Percentiles rank a stretch among this genome's conserved stretches.
Conservation (phyloP, 83 land plant genomes). For the Larix sibirica region DNA sequence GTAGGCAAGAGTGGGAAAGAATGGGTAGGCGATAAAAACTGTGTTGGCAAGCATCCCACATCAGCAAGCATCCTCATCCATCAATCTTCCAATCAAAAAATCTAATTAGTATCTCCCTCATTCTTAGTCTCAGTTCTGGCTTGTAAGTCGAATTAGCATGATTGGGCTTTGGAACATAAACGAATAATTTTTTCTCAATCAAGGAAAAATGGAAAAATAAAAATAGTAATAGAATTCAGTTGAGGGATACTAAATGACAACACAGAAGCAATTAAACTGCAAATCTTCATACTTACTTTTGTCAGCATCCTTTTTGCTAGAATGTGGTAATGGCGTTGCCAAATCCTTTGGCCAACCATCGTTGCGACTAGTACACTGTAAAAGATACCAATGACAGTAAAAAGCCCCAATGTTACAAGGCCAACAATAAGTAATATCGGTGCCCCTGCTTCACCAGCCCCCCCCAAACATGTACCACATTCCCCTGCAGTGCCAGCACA, state of each 20-base stretch:
- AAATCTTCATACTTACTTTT: constrained; percentile 54
- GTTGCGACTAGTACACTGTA: constrained; percentile 96
- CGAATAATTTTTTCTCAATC: not conserved
- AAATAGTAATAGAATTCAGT: constrained; percentile 10
- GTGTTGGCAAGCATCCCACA: too few relatives aligned
- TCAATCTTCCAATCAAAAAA: not conserved
- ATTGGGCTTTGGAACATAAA: too few relatives aligned
- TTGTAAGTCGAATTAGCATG: too few relatives aligned
- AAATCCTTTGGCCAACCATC: constrained; percentile 96
- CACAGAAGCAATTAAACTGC: not conserved
- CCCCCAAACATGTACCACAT: constrained; percentile 88
- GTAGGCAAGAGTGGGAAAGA: too few relatives aligned
- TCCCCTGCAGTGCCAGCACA: constrained; percentile 92
- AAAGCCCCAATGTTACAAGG: constrained; percentile 77
- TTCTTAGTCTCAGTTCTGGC: not conserved
- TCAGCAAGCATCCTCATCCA: not conserved
- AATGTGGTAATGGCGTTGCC: constrained; percentile 99
- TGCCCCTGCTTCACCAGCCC: constrained; percentile 97
- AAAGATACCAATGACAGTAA: constrained; percentile 91
- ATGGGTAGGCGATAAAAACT: too few relatives aligned
- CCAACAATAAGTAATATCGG: constrained; percentile 85
- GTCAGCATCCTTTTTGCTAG: constrained; percentile 97
- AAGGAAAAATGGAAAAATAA: not conserved
- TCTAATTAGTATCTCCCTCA: not conserved
- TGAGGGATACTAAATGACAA: not conserved